Evolutionary conservation across 805 yeast species (phyloP), one percentile per base, ranked within the genome.

Genomic region (Pichia cephalocereana): DNA sequence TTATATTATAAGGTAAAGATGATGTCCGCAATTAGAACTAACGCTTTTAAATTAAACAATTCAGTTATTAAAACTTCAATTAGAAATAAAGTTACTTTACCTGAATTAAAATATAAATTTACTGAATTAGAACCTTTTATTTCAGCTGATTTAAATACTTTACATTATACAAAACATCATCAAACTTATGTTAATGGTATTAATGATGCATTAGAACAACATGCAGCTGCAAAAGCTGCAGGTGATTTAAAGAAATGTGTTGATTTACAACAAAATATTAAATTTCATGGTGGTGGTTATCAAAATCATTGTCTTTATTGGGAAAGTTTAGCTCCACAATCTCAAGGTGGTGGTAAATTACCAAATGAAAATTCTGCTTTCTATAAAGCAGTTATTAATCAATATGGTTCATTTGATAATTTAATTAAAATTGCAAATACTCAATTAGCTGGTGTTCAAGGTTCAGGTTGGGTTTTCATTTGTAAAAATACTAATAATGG

Each of bases 401-500:
- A 84, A 64, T 87, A 75, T 62, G 96, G 96, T 36, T 74, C 82
- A 17, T 68, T 84, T 51, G 96, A 89, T 57, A 74, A 72, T 48
- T 72, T 89, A 67, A 79, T 81, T 51, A 58, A 68, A 39, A 60
- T 76, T 51, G 78, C 90, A 56, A 88, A 87, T 67, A 58, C 76
- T 40, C 77, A 80, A 63, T 70, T 88, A 59, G 95, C 95, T 37
- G 93, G 93, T 49, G 76, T 88, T 59, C 96, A 88, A 70, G 96
- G 96, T 64, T 84, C 96, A 7, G 96, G 96, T 42, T 88, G 96
- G 96, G 93, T 93, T 32, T 88, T 90, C 74, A 72, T 88, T 54
- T 95, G 81, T 58, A 85, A 84, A 77, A 84, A 87, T 75, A 74
- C 77, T 63, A 82, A 76, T 52, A 81, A 81, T 57, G 86, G 85